phyloP scores from a whole-genome alignment of 1,284 basidiomycete genomes.

The Chalciporus sp. region DNA sequence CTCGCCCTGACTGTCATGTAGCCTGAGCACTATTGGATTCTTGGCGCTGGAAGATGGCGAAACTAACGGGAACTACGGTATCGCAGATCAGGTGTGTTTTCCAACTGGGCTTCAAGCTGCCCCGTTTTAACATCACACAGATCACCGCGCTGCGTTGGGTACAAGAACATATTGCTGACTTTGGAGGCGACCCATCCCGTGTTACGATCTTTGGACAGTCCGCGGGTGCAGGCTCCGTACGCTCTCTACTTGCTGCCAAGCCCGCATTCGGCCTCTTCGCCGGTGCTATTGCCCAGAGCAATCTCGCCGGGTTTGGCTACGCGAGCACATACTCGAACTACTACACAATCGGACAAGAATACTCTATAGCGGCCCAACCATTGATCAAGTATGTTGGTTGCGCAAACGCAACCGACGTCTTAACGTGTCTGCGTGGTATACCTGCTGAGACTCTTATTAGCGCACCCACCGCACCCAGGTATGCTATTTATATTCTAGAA shows the following conservation, averaged over 20 bases:
- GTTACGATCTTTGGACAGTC: constrained; percentile 42
- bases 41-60: background rate
- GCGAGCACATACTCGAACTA: constrained; percentile 45
- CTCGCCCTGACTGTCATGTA: background rate
- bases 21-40: background rate
- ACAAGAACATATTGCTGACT: constrained; percentile 23
- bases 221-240: constrained; percentile 43
- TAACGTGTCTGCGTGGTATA: constrained; percentile 37
- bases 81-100: constrained; percentile 14
- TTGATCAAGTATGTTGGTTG: constrained; percentile 41
- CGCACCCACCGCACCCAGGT: constrained; percentile 38
- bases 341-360: constrained; percentile 38
- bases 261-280: constrained; percentile 47
- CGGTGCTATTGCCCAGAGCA: constrained; percentile 50
- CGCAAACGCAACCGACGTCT: constrained; percentile 25
- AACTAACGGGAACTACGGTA: constrained; percentile 18
- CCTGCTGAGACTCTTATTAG: constrained; percentile 37
- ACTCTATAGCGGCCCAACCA: constrained; percentile 33
- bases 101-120: background rate
- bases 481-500: background rate
- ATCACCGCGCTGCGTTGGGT: constrained; percentile 30
- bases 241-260: constrained; percentile 45
- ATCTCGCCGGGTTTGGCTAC: constrained; percentile 48
- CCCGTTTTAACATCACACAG: background rate
- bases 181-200: constrained; percentile 35